phyloP scores from a whole-genome alignment of 805 yeast species.

The Zygosaccharomyces gambellarensis region DNA sequence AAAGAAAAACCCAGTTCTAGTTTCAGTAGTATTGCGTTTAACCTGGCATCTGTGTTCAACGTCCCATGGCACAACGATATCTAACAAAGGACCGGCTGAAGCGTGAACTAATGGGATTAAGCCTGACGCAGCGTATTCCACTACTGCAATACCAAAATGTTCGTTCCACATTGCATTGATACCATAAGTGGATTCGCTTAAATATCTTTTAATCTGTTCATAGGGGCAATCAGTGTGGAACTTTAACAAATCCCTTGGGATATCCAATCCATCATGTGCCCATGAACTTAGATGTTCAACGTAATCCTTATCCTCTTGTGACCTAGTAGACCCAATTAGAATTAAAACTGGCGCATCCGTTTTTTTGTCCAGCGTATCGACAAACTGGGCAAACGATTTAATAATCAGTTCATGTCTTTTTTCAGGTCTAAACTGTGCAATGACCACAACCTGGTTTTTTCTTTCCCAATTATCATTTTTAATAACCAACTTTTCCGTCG shows the following conservation, averaged over 20 bases:
- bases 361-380: slow-evolving; percentile 22
- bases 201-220: slow-evolving; percentile 49
- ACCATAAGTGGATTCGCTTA: slow-evolving; percentile 63
- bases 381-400: slow-evolving; percentile 54
- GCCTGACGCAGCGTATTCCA: slow-evolving; percentile 84
- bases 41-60: slow-evolving; percentile 26
- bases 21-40: slow-evolving; percentile 33
- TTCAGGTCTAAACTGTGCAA: slow-evolving; percentile 95
- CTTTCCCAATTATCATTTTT: slow-evolving; percentile 32
- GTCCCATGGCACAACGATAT: slow-evolving; percentile 67
- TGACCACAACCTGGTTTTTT: slow-evolving; percentile 35
- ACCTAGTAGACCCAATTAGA: slow-evolving; percentile 81
- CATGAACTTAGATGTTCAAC: slow-evolving; percentile 46
- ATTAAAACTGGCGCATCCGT: slow-evolving; percentile 50
- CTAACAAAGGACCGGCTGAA: slow-evolving; percentile 90
- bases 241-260: slow-evolving; percentile 40
- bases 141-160: slow-evolving; percentile 97
- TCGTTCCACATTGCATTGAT: slow-evolving; percentile 99
- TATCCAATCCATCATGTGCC: slow-evolving; percentile 39
- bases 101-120: slow-evolving; percentile 87
- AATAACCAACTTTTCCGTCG: slow-evolving; percentile 50
- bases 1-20: slow-evolving; percentile 77
- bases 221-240: slow-evolving; percentile 75
- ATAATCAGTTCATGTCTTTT: slow-evolving; percentile 78
- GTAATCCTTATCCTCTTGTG: slow-evolving; percentile 55